Percentiles rank a stretch among this genome's conserved stretches.
Conservation (phyloP, 306 rosid genomes). For the Styphnolobium japonicum region DNA sequence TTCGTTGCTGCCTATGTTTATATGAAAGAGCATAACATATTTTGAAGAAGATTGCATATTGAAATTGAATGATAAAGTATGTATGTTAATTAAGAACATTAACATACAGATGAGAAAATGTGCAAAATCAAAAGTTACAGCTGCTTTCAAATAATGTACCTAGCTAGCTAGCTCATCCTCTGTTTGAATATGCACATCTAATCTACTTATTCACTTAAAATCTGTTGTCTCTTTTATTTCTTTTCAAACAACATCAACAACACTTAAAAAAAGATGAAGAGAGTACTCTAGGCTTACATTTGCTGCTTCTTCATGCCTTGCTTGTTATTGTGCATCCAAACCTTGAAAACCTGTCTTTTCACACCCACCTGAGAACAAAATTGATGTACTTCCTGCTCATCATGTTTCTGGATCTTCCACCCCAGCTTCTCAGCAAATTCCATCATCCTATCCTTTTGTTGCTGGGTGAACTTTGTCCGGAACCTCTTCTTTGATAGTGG, state of each 20-base stretch:
- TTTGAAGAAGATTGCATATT: background rate
- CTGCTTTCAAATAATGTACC: constrained; percentile 9
- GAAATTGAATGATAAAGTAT: background rate
- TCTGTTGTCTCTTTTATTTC: constrained; percentile 1
- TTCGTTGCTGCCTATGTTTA: background rate
- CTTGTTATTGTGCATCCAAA: constrained; percentile 98
- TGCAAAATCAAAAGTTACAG: constrained; percentile 3
- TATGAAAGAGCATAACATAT: background rate
- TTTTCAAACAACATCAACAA: constrained; percentile 13
- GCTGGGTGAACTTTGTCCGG: constrained; percentile 73
- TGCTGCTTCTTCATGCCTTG: constrained; percentile 74
- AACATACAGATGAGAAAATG: background rate
- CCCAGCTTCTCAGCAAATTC: constrained; percentile 82
- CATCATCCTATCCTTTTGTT: constrained; percentile 83
- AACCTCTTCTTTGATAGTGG: constrained; percentile 64
- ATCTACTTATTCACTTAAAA: constrained; percentile 31
- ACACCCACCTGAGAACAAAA: constrained; percentile 77
- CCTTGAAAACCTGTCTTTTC: constrained; percentile 79
- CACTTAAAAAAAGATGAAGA: background rate
- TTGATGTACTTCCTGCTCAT: constrained; percentile 76
- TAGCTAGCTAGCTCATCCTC: constrained; percentile 1
- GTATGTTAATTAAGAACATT: background rate
- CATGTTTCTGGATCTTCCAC: constrained; percentile 92
- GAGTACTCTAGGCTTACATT: constrained; percentile 41
- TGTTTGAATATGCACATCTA: constrained; percentile 30